Conservation (phyloP, 495 filamentous ascomycete species). For the Cudoniella acicularis region DNA sequence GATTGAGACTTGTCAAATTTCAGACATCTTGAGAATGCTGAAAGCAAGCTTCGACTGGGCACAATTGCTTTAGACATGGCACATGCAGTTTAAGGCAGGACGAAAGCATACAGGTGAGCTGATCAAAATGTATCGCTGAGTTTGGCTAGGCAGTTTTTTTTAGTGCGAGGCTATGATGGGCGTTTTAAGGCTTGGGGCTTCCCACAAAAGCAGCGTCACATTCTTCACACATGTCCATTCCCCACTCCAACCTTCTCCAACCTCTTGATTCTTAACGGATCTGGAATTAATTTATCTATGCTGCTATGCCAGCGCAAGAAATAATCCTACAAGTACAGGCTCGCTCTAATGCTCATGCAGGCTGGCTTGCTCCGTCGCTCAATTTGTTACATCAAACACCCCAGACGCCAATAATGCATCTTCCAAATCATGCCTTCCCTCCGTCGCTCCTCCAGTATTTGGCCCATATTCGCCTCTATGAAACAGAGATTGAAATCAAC, state of each 20-base stretch:
- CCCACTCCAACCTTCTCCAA: conserved; percentile 10
- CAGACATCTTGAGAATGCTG: conserved; percentile 11
- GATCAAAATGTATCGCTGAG: background rate
- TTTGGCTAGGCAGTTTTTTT: background rate
- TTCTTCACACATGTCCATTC: conserved; percentile 4
- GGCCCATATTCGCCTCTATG: background rate
- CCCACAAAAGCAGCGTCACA: background rate
- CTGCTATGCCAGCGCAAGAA: background rate
- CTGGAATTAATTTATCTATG: conserved; percentile 3
- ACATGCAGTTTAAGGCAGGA: background rate
- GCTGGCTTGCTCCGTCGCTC: background rate
- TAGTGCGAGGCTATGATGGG: background rate
- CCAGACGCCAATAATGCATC: conserved; percentile 5
- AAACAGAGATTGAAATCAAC: background rate
- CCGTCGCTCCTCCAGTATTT: background rate
- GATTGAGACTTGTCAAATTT: background rate
- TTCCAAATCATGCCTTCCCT: background rate
- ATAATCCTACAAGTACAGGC: conserved; percentile 17
- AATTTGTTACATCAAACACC: conserved; percentile 4
- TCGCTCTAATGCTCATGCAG: conserved; percentile 1
- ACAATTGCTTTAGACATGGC: conserved; percentile 21
- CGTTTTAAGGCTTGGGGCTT: background rate
- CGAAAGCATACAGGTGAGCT: conserved; percentile 3
- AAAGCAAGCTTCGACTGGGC: conserved; percentile 19
- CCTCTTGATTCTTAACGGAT: background rate